Evolutionary conservation across 805 yeast species (phyloP).

Genomic region (Schwanniomyces polymorphus): DNA sequence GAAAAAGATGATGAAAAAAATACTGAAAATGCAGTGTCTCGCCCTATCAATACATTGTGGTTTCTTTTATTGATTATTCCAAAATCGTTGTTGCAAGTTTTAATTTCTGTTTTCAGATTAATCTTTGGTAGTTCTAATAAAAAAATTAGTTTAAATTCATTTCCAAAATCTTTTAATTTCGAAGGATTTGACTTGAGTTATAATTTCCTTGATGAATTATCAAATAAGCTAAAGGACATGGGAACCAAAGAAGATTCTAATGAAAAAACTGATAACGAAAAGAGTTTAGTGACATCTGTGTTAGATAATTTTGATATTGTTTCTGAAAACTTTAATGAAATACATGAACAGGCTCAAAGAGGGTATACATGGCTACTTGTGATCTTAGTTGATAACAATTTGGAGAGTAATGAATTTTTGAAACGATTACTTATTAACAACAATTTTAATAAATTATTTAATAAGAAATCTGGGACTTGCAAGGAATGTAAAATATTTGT

Average conservation of each 20-base stretch:
- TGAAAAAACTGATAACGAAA: not conserved
- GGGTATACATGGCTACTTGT: conserved; percentile 34
- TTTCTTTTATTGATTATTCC: conserved; percentile 59
- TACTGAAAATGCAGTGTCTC: not conserved
- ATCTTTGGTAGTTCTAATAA: conserved; percentile 17
- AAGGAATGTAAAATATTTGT: conserved; percentile 29
- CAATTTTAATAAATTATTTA: conserved; percentile 20
- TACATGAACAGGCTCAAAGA: conserved; percentile 25
- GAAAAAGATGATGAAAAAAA: not conserved
- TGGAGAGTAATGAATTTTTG: conserved; percentile 17
- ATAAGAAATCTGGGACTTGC: conserved; percentile 26
- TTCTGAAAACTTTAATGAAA: conserved; percentile 26
- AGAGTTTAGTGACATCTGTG: not conserved
- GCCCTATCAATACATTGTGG: conserved; percentile 37
- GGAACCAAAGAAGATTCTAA: not conserved
- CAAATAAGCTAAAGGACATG: not conserved
- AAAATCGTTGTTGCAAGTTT: conserved; percentile 41
- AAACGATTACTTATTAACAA: conserved; percentile 12
- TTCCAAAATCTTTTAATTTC: conserved; percentile 27
- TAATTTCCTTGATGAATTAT: conserved; percentile 6
- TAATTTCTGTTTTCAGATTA: conserved; percentile 33
- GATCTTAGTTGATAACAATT: conserved; percentile 26
- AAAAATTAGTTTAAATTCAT: conserved; percentile 12
- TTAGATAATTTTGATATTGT: conserved; percentile 10
- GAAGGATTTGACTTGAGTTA: conserved; percentile 20